Base-by-base conservation (phyloP, 768 basidiomycete species). In the Amanita exitialis region DNA sequence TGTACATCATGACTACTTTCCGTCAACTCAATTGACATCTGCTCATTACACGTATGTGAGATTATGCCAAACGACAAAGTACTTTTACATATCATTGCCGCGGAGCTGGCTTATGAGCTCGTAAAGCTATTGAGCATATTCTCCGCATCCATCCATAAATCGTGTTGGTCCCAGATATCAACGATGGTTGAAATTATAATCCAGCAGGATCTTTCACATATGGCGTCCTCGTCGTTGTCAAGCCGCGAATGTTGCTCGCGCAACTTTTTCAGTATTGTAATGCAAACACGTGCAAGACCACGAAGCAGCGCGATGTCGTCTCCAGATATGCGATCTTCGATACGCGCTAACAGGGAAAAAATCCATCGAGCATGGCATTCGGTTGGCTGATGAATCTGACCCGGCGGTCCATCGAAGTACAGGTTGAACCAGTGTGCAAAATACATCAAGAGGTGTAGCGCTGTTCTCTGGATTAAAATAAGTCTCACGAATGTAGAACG, bases 301-400 rank as follows among this genome's bases (percentile, higher is more conserved):
- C 90, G 85, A 50, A 92, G 64, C n/a, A 80, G 69, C 60, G 75
- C 81, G 69, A 83, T 84, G 56, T 90, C 88, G 53, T 91, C 86
- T 18, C 83, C 79, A 42, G 82, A 78, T 32, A 90, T 65, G 37
- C 76, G 69, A 35, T 82, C 79, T 46, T 90, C 87, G 12, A 90
- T 66, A 39, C 80, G 78, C 25, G 81, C 70, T 20, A 93, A 72
- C 38, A 91, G 72, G 15, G 74, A 73, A 63, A 91, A 87, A 38
- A 92, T 81, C 90, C 90, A 92, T 28, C 76, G 76, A 15, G 79
- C 78, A 59, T 90, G 86, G 32, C 70, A 66, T 56, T 77, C 74
- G 10, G 75, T 76, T 16, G 78, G 73, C 32, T 64, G 61, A 57
- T 66, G 69, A 44, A 61, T 55, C 18, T 59, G 60, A 27, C 68